phyloP scores from a whole-genome alignment of 2,329 filamentous ascomycete species.

The Colletotrichum sp. region DNA sequence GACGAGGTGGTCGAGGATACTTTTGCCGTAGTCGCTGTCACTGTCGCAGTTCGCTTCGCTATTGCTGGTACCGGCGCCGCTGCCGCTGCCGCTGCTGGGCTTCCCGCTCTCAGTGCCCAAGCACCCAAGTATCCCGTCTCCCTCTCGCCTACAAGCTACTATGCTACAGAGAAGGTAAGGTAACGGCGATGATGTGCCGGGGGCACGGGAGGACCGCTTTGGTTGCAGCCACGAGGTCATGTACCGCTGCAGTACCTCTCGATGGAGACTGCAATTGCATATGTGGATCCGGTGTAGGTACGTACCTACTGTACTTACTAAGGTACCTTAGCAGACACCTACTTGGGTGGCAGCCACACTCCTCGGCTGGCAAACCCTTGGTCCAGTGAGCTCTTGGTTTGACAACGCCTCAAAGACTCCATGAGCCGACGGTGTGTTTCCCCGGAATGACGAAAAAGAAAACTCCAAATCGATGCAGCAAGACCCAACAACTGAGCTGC shows the following conservation, averaged over 20 bases:
- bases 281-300: background rate
- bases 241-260: conserved; percentile 12
- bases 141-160: background rate
- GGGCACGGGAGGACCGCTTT: conserved; percentile 4
- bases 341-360: background rate
- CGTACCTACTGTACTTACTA: background rate
- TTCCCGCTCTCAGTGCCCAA: background rate
- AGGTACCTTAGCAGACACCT: background rate
- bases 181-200: background rate
- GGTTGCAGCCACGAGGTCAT: conserved; percentile 18
- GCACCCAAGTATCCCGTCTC: background rate
- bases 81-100: background rate
- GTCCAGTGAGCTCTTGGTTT: background rate
- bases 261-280: background rate
- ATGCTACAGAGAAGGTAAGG: background rate
- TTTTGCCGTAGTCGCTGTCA: background rate
- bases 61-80: background rate
- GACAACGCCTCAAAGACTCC: background rate
- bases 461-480: background rate
- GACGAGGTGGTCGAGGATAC: background rate
- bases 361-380: background rate
- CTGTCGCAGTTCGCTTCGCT: background rate
- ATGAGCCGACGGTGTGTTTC: conserved; percentile 13
- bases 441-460: conserved; percentile 17
- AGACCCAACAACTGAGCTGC: background rate